Conservation (phyloP, 2,329 filamentous ascomycete genomes). For the Madurella fahalii region DNA sequence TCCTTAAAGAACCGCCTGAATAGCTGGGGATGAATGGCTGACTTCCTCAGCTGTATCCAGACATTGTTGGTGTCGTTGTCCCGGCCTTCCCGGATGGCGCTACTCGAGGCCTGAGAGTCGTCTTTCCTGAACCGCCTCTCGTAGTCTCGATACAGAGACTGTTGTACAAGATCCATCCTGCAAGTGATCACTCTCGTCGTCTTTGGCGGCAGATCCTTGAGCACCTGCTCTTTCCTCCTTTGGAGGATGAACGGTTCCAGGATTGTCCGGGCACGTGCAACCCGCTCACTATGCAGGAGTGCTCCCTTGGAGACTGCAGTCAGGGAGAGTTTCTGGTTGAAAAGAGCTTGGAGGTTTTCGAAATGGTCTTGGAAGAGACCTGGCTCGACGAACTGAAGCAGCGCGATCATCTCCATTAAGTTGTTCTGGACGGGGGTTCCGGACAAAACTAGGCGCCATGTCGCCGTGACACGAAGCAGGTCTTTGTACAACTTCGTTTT, state of each 20-base stretch:
- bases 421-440: conserved; percentile 96
- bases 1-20: conserved; percentile 80
- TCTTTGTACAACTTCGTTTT: conserved; percentile 77
- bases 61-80: conserved; percentile 61
- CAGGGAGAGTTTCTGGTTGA: conserved; percentile 86
- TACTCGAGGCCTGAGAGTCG: conserved; percentile 56
- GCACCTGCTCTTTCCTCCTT: conserved; percentile 86
- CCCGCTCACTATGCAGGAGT: conserved; percentile 80
- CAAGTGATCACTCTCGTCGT: conserved; percentile 74
- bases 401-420: conserved; percentile 81
- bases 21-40: conserved; percentile 85
- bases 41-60: conserved; percentile 88
- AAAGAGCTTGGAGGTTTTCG: conserved; percentile 79
- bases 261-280: conserved; percentile 82
- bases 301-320: conserved; percentile 75
- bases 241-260: conserved; percentile 93
- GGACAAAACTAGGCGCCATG: conserved; percentile 82
- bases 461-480: conserved; percentile 69
- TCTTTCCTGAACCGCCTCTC: conserved; percentile 61
- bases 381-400: conserved; percentile 93
- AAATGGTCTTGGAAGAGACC: conserved; percentile 72
- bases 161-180: conserved; percentile 69
- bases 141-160: conserved; percentile 65
- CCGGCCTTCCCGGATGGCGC: conserved; percentile 48
- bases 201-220: conserved; percentile 80